Percentiles rank a stretch among this genome's conserved stretches.
phyloP scores from a whole-genome alignment of 2,329 filamentous ascomycete genomes.

The Talaromyces sp. region DNA sequence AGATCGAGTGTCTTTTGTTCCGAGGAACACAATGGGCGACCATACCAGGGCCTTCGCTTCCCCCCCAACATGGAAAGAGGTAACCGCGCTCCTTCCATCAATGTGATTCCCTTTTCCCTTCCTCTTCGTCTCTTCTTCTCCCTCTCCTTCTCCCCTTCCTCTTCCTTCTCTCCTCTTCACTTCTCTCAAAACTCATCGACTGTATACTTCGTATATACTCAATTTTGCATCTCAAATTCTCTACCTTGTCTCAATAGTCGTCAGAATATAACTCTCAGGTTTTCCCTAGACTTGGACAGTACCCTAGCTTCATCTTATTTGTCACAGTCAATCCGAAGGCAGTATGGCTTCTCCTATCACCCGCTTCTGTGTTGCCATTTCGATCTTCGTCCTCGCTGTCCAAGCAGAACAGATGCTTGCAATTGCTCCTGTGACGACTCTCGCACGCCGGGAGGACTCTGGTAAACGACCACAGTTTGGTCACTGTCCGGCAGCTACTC shows the following conservation, averaged over 20 bases:
- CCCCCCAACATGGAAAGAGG: not conserved
- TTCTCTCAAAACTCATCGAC: too few relatives aligned
- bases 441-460: not conserved
- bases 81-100: not conserved
- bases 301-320: not conserved
- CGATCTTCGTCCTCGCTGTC: not conserved
- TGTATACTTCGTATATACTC: not conserved
- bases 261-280: not conserved
- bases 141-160: not conserved
- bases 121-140: too few relatives aligned
- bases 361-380: not conserved
- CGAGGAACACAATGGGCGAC: not conserved
- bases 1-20: too few relatives aligned
- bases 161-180: not conserved
- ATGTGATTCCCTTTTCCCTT: not conserved
- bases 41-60: not conserved
- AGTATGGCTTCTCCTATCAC: not conserved
- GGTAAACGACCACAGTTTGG: constrained; percentile 3
- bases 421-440: constrained; percentile 13
- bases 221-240: not conserved
- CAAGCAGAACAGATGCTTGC: constrained; percentile 10
- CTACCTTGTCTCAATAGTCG: not conserved
- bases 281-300: not conserved
- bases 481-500: constrained; percentile 14
- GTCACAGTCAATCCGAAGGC: not conserved